Base-by-base conservation (phyloP, 768 basidiomycete genomes). In the Agrocybe pediades region DNA sequence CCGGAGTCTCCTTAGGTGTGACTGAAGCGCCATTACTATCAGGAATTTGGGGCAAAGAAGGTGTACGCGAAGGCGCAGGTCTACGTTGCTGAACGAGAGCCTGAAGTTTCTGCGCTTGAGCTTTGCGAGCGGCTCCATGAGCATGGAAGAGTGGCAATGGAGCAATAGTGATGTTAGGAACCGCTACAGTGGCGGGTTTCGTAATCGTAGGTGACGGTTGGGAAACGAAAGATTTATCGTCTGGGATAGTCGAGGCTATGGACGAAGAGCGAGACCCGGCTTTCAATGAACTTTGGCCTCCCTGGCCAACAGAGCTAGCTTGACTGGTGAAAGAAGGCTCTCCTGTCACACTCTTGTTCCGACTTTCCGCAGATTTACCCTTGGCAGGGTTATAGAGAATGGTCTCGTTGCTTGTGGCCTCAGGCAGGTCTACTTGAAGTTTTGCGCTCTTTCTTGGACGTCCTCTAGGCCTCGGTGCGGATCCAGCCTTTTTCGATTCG, bases 251-350 rank as follows among this genome's bases (percentile, higher is more conserved):
- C n/a, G 73, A 81, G 2, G 62, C 71, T n/a, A 82, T 68, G n/a
- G 84, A 85, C 5, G 82, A 80, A 9, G 80, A 66, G 25, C 75
- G 70, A 20, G 81, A 82, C 17, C 29, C 25, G 29, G 73, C 68
- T 16, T 70, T 60, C 8, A 79, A 68, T 47, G 76, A n/a, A 57
- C 41, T 67, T 68, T 39, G 67, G 67, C n/a, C n/a, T n/a, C n/a
- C n/a, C n/a, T n/a, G 3, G 74, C 71, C 16, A 68, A 63, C 67
- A 7, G 78, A 75, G 27, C 67, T 71, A 36, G 74, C 74, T 21
- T 51, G 51, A 43, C 59, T n/a, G n/a, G n/a, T n/a, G n/a, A n/a
- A n/a, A n/a, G n/a, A n/a, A n/a, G n/a, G n/a, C n/a, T 60, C 47
- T 29, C 45, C 46, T 40, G 49, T 16, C 53, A 60, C 16, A 33